Percentiles rank a stretch among this genome's conserved stretches.
Evolutionary conservation across 352 stramenopile genomes (phyloP).

Genomic region (Hyaloperonospora arabidopsidis): DNA sequence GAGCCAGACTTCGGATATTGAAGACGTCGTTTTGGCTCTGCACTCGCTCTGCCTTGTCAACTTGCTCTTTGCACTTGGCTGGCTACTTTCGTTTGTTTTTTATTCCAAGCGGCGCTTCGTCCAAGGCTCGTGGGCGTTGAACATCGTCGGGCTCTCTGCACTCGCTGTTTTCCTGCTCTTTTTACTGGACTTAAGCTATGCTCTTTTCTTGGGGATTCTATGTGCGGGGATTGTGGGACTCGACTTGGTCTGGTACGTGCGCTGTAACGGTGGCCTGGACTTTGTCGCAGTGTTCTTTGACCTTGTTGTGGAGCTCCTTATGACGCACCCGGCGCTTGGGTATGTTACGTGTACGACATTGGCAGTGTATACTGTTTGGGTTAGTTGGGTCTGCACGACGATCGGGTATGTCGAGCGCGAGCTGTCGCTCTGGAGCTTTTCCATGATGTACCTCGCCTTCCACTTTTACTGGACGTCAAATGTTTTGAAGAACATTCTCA

Average conservation of each 20-base stretch:
- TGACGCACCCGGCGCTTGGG: conserved; percentile 47
- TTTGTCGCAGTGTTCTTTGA: conserved; percentile 83
- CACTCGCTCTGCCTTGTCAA: conserved; percentile 63
- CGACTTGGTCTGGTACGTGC: conserved; percentile 63
- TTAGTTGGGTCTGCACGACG: conserved; percentile 72
- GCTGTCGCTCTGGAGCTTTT: conserved; percentile 57
- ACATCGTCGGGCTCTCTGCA: conserved; percentile 39
- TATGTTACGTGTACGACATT: conserved; percentile 44
- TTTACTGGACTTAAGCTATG: conserved; percentile 38
- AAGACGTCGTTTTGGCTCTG: conserved; percentile 45
- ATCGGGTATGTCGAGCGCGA: conserved; percentile 57
- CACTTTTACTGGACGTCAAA: conserved; percentile 88
- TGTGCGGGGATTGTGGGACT: conserved; percentile 34
- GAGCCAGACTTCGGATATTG: conserved; percentile 20
- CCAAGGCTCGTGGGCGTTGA: conserved; percentile 61
- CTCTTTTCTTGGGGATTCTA: conserved; percentile 42
- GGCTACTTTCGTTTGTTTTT: conserved; percentile 69
- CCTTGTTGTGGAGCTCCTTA: conserved; percentile 62
- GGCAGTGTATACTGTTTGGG: conserved; percentile 65
- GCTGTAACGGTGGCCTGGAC: conserved; percentile 59
- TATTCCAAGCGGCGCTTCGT: conserved; percentile 69
- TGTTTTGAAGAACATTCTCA: conserved; percentile 79
- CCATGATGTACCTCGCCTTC: conserved; percentile 66
- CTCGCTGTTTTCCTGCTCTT: conserved; percentile 44
- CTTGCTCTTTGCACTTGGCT: conserved; percentile 59